phyloP scores from a whole-genome alignment of 257 asterid species.

The Forsythia suspensa region DNA sequence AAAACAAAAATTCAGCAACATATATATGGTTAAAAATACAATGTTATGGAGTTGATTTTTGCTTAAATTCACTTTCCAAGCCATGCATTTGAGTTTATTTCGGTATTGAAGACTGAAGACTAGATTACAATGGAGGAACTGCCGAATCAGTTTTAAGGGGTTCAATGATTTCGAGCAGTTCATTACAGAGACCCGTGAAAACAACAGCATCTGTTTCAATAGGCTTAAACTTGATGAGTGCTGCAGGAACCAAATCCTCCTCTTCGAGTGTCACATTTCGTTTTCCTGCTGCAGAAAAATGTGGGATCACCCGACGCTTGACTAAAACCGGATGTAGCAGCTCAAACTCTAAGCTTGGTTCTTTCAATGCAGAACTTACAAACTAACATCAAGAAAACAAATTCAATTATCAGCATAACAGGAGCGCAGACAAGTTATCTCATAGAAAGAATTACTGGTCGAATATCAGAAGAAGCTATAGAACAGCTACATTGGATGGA shows the following conservation, averaged over 20 bases:
- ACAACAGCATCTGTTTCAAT: conserved; percentile 68
- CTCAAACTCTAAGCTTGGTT: conserved; percentile 79
- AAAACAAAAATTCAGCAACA: neutral
- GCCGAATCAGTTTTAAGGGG: conserved; percentile 63
- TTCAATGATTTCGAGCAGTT: conserved; percentile 72
- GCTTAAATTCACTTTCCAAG: neutral
- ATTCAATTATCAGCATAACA: neutral
- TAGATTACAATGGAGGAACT: conserved; percentile 30
- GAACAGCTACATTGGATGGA: neutral
- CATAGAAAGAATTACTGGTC: neutral
- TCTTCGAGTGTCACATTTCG: conserved; percentile 61
- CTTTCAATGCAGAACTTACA: conserved; percentile 81
- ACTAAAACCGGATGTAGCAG: conserved; percentile 68
- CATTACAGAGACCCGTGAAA: conserved; percentile 77
- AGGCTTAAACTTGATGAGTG: conserved; percentile 78
- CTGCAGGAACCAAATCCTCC: conserved; percentile 94
- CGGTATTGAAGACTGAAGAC: neutral
- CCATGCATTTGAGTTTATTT: neutral
- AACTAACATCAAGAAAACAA: conserved; percentile 39
- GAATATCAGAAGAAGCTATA: neutral
- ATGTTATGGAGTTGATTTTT: neutral
- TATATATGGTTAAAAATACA: neutral
- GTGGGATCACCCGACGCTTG: conserved; percentile 71
- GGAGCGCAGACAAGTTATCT: neutral
- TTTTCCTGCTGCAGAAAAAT: conserved; percentile 57